Conservation (phyloP, 441 rosid genomes). For the Rhodomyrtus psidioides region DNA sequence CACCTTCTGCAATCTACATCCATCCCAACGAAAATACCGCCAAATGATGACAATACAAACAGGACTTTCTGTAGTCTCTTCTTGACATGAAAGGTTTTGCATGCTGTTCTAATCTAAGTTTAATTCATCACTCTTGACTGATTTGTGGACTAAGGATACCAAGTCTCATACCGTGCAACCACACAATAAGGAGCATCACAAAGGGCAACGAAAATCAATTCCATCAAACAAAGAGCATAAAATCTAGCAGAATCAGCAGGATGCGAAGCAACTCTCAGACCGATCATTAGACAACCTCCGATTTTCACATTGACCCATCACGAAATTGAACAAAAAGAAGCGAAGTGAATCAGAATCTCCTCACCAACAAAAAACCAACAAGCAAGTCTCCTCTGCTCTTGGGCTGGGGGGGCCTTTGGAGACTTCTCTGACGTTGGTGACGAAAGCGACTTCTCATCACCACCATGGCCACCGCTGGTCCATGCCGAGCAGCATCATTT, state of each 20-base stretch:
- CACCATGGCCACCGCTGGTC: no score
- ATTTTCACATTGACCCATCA: background rate
- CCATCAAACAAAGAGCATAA: background rate
- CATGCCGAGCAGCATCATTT: no score
- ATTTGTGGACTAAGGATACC: background rate
- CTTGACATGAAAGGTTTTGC: background rate
- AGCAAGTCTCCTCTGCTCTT: conserved; percentile 69
- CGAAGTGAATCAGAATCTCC: background rate
- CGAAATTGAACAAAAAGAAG: background rate
- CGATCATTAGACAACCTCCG: background rate
- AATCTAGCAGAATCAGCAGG: background rate
- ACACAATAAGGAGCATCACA: background rate
- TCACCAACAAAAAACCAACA: conserved; percentile 56
- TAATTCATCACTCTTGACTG: background rate
- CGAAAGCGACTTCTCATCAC: conserved; percentile 30
- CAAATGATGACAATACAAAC: background rate
- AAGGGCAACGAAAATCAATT: background rate
- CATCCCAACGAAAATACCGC: background rate
- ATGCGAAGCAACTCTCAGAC: background rate
- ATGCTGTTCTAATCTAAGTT: background rate
- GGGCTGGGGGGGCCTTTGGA: conserved; percentile 18
- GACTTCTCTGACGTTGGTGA: conserved; percentile 61
- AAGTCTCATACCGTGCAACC: background rate
- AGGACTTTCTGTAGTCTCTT: background rate
- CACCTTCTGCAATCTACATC: background rate